phyloP scores from a whole-genome alignment of 129 eudicot species.

The Tagetes patula region DNA sequence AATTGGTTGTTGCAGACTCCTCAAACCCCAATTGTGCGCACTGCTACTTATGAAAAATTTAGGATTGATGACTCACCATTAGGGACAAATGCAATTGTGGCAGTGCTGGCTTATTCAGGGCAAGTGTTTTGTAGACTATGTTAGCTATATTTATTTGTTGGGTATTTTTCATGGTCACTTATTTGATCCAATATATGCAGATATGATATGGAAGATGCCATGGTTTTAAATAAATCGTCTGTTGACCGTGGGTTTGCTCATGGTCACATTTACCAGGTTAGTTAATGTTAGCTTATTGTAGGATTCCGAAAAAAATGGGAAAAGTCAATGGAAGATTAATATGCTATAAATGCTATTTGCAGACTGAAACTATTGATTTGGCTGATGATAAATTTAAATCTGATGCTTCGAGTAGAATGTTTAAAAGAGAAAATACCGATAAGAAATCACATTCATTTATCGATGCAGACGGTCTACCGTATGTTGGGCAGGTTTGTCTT shows the following conservation, averaged over 20 bases:
- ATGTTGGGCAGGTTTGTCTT: conserved; percentile 74
- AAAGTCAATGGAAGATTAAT: conserved; percentile 11
- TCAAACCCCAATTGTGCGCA: conserved; percentile 91
- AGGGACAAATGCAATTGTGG: conserved; percentile 98
- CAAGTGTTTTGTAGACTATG: conserved; percentile 18
- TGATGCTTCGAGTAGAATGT: conserved; percentile 36
- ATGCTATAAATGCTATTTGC: conserved; percentile 29
- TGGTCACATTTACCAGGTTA: conserved; percentile 91
- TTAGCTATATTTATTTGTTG: not conserved
- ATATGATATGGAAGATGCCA: conserved; percentile 99
- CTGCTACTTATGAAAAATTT: conserved; percentile 73
- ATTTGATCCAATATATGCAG: conserved; percentile 38
- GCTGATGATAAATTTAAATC: conserved; percentile 52
- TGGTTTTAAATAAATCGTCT: conserved; percentile 90
- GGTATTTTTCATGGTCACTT: not conserved
- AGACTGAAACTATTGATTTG: conserved; percentile 90
- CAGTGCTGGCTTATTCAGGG: conserved; percentile 98
- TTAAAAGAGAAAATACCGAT: conserved; percentile 57
- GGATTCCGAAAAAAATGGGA: not conserved
- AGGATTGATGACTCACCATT: conserved; percentile 79
- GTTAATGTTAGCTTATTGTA: not conserved
- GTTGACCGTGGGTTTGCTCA: conserved; percentile 96
- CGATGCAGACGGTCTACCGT: conserved; percentile 90
- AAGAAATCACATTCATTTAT: conserved; percentile 47
- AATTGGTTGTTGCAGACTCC: conserved; percentile 69